Base-by-base conservation (phyloP, 2,329 filamentous ascomycete genomes). In the Juglanconis sp. region DNA sequence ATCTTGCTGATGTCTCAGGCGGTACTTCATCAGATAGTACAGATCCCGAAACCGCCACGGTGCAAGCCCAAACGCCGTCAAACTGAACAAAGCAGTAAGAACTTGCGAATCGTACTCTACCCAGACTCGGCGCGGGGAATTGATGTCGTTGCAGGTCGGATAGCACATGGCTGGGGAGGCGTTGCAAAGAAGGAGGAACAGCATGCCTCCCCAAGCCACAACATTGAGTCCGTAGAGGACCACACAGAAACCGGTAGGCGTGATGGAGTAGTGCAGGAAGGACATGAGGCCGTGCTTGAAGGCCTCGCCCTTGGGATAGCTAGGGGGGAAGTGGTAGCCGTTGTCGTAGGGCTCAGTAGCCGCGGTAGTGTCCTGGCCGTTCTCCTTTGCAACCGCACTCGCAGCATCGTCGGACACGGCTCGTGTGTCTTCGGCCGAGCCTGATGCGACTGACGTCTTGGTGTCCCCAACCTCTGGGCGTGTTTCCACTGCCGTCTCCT, bases 191-290 rank as follows among this genome's bases (percentile, higher is more conserved):
- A 96, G 79, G 17, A 96, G 78, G 74, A 96, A 96, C 38, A 96
- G 81, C 92, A 96, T 96, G 60, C 89, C 91, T 55, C 92, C 92
- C 92, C 92, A 96, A 0, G 90, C 92, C 9, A 96, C 85, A 24
- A 96, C 83, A 65, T 94, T 93, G 60, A 95, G 81, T 11, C 88
- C 86, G 73, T 96, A 96, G 5, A 96, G 72, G 2, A 87, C 89
- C 46, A 94, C 84, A 57, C 91, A 77, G 70, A 95, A 92, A 3
- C 92, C 91, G 57, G 90, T 73, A 0, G 89, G 89, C 0, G 91
- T 96, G 42, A 83, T 77, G 67, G 89, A 84, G 77, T 91, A 96
- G 56, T 84, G 82, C 85, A 86, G 88, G 69, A 90, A 91, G 0
- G 84, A 81, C 34, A 80, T 76, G 11, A 87, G 69, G 1, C 82